Evolutionary conservation across 164 flowering plant genomes (phyloP).

Genomic region (Saururus chinensis): DNA sequence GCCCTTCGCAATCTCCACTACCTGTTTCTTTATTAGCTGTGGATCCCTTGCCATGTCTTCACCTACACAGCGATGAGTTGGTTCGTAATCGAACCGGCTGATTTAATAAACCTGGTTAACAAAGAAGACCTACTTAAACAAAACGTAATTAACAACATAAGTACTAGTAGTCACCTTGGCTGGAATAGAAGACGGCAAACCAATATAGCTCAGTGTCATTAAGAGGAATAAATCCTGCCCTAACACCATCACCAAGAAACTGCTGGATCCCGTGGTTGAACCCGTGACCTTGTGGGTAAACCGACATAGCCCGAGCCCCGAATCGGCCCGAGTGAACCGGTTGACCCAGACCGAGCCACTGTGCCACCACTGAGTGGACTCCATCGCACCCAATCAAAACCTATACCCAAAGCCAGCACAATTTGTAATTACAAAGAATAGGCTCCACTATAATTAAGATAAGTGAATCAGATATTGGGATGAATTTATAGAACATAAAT

Average conservation of each 20-base stretch:
- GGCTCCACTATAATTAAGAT: too few species aligned
- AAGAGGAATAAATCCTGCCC: conserved; percentile 28
- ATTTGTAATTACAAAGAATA: neutral
- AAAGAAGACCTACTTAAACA: neutral
- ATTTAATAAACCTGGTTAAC: neutral
- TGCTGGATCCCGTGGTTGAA: too few species aligned
- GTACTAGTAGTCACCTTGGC: neutral
- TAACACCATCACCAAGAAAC: conserved; percentile 7
- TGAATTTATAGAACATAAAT: conserved; percentile 16
- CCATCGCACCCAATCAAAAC: conserved; percentile 49
- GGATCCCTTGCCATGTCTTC: conserved; percentile 5
- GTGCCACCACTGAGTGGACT: too few species aligned
- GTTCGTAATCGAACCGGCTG: too few species aligned
- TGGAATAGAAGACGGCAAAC: conserved; percentile 16
- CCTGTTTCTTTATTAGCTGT: conserved; percentile 11
- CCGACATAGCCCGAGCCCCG: conserved; percentile 33
- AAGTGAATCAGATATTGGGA: too few species aligned
- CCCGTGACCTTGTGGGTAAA: conserved; percentile 37
- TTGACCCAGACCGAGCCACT: conserved; percentile 29
- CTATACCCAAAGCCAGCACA: conserved; percentile 11
- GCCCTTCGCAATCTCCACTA: conserved; percentile 9
- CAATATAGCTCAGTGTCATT: too few species aligned
- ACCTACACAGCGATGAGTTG: neutral
- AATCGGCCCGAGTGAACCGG: conserved; percentile 32
- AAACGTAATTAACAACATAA: neutral